Evolutionary conservation across 495 filamentous ascomycete genomes (phyloP).

Genomic region (Talaromyces ruber): DNA sequence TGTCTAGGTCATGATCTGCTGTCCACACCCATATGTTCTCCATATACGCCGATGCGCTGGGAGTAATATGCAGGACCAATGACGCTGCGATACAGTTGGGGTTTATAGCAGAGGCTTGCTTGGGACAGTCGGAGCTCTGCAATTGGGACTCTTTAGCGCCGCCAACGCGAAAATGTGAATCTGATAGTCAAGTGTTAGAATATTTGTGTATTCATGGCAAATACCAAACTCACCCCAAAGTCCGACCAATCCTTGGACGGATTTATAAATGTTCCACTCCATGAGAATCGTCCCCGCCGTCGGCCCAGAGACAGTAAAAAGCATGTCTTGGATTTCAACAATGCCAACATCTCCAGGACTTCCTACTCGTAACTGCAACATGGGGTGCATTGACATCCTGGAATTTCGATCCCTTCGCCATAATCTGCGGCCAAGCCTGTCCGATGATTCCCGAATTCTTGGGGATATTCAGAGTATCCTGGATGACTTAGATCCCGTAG

Average conservation of each 20-base stretch:
- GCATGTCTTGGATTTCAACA: slow-evolving; percentile 77
- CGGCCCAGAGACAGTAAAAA: slow-evolving; percentile 57
- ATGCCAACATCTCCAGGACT: slow-evolving; percentile 66
- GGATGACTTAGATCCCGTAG: slow-evolving; percentile 72
- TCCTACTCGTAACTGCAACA: slow-evolving; percentile 69
- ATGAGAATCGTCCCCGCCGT: slow-evolving; percentile 73
- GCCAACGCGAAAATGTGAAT: slow-evolving; percentile 65
- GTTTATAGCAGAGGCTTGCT: slow-evolving; percentile 23
- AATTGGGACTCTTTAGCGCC: slow-evolving; percentile 63
- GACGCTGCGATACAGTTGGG: slow-evolving; percentile 45
- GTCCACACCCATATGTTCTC: slow-evolving; percentile 60
- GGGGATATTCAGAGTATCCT: slow-evolving; percentile 63
- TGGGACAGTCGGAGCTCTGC: slow-evolving; percentile 58
- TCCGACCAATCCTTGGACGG: slow-evolving; percentile 50
- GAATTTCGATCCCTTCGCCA: slow-evolving; percentile 61
- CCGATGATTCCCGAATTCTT: slow-evolving; percentile 50
- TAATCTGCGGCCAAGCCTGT: slow-evolving; percentile 70
- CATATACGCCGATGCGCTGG: slow-evolving; percentile 37
- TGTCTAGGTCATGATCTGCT: slow-evolving; percentile 62
- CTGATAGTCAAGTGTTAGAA: slow-evolving; percentile 16
- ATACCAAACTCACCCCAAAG: slow-evolving; percentile 56
- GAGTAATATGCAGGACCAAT: slow-evolving; percentile 50
- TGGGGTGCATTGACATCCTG: slow-evolving; percentile 50
- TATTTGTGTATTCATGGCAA: not conserved
- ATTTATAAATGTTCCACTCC: slow-evolving; percentile 66